phyloP scores from a whole-genome alignment of 345 rosid species.

The Eucalyptus albens region DNA sequence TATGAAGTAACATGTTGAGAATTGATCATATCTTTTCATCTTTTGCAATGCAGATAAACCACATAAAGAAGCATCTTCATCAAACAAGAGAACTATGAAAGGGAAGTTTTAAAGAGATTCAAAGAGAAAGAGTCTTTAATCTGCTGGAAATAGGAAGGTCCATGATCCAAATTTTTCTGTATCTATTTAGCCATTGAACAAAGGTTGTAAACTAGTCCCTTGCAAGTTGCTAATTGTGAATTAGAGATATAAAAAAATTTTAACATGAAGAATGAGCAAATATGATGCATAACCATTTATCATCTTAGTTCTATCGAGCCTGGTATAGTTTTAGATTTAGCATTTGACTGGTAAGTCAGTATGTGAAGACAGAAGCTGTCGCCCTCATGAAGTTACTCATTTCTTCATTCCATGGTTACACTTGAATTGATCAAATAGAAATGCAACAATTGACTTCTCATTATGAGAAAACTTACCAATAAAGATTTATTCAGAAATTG shows the following conservation, averaged over 20 bases:
- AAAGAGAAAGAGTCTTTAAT: background rate
- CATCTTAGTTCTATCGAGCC: background rate
- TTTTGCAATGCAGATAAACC: background rate
- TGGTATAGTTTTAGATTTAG: background rate
- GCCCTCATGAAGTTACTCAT: background rate
- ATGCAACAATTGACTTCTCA: background rate
- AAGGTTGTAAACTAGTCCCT: background rate
- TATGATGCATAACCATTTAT: background rate
- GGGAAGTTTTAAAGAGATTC: background rate
- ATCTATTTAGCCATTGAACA: background rate
- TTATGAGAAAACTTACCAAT: background rate
- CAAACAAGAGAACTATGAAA: background rate
- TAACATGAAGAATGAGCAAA: background rate
- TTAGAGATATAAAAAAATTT: too few relatives aligned
- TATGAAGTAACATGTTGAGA: background rate
- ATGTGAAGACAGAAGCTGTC: background rate
- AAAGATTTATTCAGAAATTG: background rate
- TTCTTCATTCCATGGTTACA: background rate
- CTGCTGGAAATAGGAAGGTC: background rate
- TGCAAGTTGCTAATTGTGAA: background rate
- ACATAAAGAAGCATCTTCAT: background rate
- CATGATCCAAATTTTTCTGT: background rate
- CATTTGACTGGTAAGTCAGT: background rate
- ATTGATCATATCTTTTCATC: background rate
- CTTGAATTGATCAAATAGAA: background rate